Evolutionary conservation across 805 yeast genomes (phyloP).

Genomic region (Candida insectalens): DNA sequence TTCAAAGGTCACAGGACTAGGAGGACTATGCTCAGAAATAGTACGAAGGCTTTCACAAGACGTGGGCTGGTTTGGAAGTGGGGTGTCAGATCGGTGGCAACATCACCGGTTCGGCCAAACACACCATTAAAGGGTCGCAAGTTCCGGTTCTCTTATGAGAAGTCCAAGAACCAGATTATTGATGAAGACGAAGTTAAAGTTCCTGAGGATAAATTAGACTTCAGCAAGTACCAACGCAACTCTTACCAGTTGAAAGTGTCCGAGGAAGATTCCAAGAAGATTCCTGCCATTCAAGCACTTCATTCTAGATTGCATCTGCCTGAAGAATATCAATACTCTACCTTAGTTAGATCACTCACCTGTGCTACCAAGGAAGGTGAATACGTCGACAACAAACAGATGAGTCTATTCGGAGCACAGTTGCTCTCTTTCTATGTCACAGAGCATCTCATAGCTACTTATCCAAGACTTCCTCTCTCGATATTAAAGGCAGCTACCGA

Average conservation of each 20-base stretch:
- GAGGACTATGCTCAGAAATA: too few relatives aligned
- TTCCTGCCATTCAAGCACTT: constrained; percentile 69
- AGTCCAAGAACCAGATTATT: constrained; percentile 13
- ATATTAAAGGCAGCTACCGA: constrained; percentile 70
- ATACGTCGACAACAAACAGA: constrained; percentile 64
- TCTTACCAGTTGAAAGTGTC: constrained; percentile 24
- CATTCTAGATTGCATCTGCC: constrained; percentile 71
- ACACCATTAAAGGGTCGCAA: constrained; percentile 5
- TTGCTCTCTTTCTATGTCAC: constrained; percentile 66
- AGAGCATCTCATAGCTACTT: constrained; percentile 61
- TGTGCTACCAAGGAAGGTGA: constrained; percentile 32
- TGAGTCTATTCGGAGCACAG: constrained; percentile 75
- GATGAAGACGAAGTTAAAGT: constrained; percentile 7
- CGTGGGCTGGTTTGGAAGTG: too few relatives aligned
- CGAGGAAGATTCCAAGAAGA: constrained; percentile 43
- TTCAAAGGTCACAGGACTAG: too few relatives aligned
- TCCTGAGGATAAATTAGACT: constrained; percentile 19
- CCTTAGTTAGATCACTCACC: constrained; percentile 75
- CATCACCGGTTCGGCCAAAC: constrained; percentile 8
- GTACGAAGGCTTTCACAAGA: too few relatives aligned
- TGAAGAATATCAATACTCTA: constrained; percentile 41
- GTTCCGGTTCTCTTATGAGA: constrained; percentile 20
- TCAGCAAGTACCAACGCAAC: constrained; percentile 22
- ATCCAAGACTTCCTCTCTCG: constrained; percentile 84
- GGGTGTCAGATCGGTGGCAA: constrained; percentile 5